Base-by-base conservation (phyloP, 495 filamentous ascomycete genomes). In the Hypoxylon fuscum region DNA sequence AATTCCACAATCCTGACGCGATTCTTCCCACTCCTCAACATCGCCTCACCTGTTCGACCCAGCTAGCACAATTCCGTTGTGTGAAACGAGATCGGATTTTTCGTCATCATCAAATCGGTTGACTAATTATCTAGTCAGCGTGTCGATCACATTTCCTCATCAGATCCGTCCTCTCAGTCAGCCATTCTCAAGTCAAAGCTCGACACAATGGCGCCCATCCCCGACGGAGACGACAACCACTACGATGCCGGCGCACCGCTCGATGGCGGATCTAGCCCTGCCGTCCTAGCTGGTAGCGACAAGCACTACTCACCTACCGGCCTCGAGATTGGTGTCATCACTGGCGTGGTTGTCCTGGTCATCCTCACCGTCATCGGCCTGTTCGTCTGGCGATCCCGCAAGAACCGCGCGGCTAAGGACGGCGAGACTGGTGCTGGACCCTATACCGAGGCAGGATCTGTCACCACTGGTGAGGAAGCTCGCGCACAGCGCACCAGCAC, bases 361-460 rank as follows among this genome's bases (percentile, higher is more conserved):
- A 17, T 71, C 37, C 18, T 66, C 20, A 64, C 50, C 10, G 55
- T 71, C 1, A 37, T 66, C 15, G 60, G 62, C 27, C 11, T 72
- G 8, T 72, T 72, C 59, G 46, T 67, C 56, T 69, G 69, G 66
- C 63, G 69, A 25, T 47, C 66, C 23, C 69, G 69, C 45, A 64
- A 59, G 52, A 59, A 58, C n/a, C 59, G 59, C 12, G 38, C 21
- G 21, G 57, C 32, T 55, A 55, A 56, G 38, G 32, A 41, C 20
- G 23, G 31, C 14, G 59, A 57, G 7, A 2, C 53, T 37, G 29
- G 55, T n/a, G n/a, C n/a, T 3, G 25, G 25, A 3, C 25, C 25
- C 25, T 27, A 27, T 15, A 29, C 37, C 17, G 59, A 57, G 7
- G 5, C 53, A 31, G 31, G 54, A 5, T 45, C 62, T 15, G 32